Evolutionary conservation across 2,329 filamentous ascomycete genomes (phyloP), one percentile per base, ranked within the genome.

Genomic region (Byssochlamys sp.): DNA sequence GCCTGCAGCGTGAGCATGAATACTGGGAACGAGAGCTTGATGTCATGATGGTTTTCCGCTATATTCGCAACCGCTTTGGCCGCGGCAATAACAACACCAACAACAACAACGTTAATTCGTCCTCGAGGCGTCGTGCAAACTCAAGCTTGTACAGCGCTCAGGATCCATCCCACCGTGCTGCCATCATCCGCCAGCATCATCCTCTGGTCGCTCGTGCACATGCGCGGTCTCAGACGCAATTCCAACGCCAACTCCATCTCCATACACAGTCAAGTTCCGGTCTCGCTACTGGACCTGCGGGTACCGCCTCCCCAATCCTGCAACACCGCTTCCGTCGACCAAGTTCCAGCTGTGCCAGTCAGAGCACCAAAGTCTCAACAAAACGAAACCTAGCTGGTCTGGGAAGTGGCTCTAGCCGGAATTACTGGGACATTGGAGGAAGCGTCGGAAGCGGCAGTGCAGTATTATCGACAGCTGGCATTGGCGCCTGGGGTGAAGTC

Each of bases 21-120:
- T 94, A 96, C 68, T 99, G 94, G 94, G 91, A 97, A 73, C 86
- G 87, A 59, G 89, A 96, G 56, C 81, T 97, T 4, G 91, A 97
- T 67, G 84, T 96, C 62, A 89, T 88, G 69, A 88, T 96, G 71
- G 89, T 97, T 33, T 97, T 97, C 77, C 85, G 86, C 53, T 97
- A 94, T 69, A 80, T 96, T 29, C 84, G 86, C 58, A 88, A 84
- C 19, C 85, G 89, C 59, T 92, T 95, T 71, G 68, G 67, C 79
- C 84, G 58, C 77, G 82, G 14, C 75, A 77, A 65, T 52, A 64
- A 64, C 52, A 67, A 66, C 60, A 63, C 71, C 53, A 64, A 64
- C 52, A 67, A 66, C 60, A 63, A 71, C 6, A 63, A 71, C 5
- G 70, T 78, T 24, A 62, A 48, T 39, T 72, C 12, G 57, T 69